phyloP scores from a whole-genome alignment of 1,284 basidiomycete genomes.

The Fomitiporia mediterranea region DNA sequence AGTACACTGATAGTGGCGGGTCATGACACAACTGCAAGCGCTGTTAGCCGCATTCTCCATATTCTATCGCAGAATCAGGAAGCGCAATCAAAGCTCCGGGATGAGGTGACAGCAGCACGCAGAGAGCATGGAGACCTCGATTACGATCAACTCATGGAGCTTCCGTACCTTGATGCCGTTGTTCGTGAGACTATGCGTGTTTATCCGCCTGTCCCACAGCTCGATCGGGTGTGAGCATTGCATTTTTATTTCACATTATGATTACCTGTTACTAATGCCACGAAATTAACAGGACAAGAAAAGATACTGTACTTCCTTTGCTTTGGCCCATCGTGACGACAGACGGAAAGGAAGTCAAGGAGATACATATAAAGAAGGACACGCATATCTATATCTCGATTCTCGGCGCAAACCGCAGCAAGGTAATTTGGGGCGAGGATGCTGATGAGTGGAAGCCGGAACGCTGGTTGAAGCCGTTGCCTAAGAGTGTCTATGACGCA shows the following conservation, averaged over 20 bases:
- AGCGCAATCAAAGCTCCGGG: slow-evolving; percentile 28
- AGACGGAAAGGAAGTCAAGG: slow-evolving; percentile 14
- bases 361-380: slow-evolving; percentile 22
- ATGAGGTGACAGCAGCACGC: slow-evolving; percentile 27
- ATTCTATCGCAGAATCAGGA: slow-evolving; percentile 27
- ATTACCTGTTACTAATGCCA: not conserved
- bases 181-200: slow-evolving; percentile 43
- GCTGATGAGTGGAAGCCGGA: slow-evolving; percentile 25
- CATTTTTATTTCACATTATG: not conserved
- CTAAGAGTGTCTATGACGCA: slow-evolving; percentile 11
- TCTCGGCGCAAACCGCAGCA: slow-evolving; percentile 22
- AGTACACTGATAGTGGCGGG: slow-evolving; percentile 32
- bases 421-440: slow-evolving; percentile 23
- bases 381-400: slow-evolving; percentile 24
- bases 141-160: slow-evolving; percentile 35
- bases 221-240: slow-evolving; percentile 25
- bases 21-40: slow-evolving; percentile 30
- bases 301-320: slow-evolving; percentile 22
- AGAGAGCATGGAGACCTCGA: slow-evolving; percentile 25
- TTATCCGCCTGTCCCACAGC: slow-evolving; percentile 42
- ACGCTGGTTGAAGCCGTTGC: slow-evolving; percentile 23
- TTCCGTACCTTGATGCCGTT: slow-evolving; percentile 43
- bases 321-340: slow-evolving; percentile 20
- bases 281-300: slow-evolving; percentile 9
- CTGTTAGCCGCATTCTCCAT: slow-evolving; percentile 27